These are phyloP conservation scores for Epichloe gansuensis DNA, from an alignment of 2,329 filamentous ascomycete species.

Conservation along the genomic window DNA sequence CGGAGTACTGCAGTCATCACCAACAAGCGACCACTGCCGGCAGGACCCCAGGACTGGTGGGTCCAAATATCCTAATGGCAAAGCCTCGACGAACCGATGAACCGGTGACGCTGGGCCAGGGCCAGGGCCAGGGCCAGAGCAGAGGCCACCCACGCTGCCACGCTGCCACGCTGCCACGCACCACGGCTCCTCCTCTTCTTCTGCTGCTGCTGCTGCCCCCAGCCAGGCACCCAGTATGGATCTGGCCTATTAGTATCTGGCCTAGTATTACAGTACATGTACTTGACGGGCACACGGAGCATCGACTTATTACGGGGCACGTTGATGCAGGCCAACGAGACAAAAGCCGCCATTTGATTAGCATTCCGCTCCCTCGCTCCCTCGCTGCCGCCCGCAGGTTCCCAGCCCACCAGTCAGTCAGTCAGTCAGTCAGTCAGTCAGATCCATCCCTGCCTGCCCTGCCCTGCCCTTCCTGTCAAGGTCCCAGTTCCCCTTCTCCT, in stretches of 20 bases:
- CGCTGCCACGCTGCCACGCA: too few species aligned
- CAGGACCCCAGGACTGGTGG: background rate
- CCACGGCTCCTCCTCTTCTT: too few species aligned
- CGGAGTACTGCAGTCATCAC: too few species aligned
- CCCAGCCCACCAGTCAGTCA: background rate
- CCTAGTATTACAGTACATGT: too few species aligned
- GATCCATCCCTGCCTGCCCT: background rate
- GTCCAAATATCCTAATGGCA: background rate
- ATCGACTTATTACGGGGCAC: too few species aligned
- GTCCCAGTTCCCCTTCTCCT: background rate
- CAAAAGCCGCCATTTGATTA: constrained; percentile 10
- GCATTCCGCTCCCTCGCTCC: constrained; percentile 7
- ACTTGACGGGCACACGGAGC: too few species aligned
- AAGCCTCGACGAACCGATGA: background rate
- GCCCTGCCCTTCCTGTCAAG: background rate
- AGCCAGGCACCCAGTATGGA: too few species aligned
- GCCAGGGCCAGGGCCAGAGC: too few species aligned
- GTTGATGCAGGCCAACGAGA: background rate
- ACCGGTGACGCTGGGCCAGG: background rate
- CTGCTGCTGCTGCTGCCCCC: too few species aligned
- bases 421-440: background rate
- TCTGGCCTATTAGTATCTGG: too few species aligned
- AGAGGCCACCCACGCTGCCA: too few species aligned
- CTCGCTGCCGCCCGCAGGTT: background rate
- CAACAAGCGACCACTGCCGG: background rate